Conservation (phyloP, 2,329 filamentous ascomycete species). For the Cadophora gregata region DNA sequence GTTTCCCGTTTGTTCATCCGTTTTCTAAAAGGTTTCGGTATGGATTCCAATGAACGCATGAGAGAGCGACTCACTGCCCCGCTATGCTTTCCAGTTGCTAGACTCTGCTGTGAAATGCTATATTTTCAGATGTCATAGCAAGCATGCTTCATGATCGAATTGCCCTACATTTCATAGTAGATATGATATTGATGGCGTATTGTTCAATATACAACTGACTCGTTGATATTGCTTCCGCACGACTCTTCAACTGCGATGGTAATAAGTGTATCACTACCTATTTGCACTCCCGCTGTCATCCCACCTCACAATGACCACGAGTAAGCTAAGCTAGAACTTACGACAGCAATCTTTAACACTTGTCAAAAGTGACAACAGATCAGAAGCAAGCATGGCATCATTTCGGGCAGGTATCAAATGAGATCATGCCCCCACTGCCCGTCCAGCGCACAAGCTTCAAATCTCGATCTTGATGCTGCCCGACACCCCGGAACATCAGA, state of each 20-base stretch:
- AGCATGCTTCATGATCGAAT: too few species aligned
- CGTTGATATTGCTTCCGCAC: not conserved
- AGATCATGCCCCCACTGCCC: constrained; percentile 11
- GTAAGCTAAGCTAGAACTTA: too few species aligned
- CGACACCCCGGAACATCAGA: constrained; percentile 16
- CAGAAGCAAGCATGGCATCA: not conserved
- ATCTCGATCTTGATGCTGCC: constrained; percentile 17
- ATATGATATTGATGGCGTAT: not conserved
- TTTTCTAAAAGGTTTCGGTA: not conserved
- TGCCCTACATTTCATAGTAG: too few species aligned
- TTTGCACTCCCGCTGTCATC: constrained; percentile 1
- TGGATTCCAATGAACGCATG: not conserved
- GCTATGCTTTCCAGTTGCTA: not conserved
- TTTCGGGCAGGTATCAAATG: constrained; percentile 3
- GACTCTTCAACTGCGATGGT: too few species aligned
- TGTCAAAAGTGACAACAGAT: constrained; percentile 6
- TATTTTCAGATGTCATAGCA: too few species aligned
- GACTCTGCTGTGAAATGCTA: too few species aligned
- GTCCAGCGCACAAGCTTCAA: constrained; percentile 2
- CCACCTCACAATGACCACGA: constrained; percentile 1
- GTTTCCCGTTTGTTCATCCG: too few species aligned
- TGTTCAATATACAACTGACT: not conserved
- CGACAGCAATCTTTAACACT: not conserved
- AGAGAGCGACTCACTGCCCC: not conserved
- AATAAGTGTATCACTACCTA: too few species aligned